These are phyloP conservation scores for Candida krabiensis DNA, from an alignment of 805 yeast species.

Conservation along the genomic window DNA sequence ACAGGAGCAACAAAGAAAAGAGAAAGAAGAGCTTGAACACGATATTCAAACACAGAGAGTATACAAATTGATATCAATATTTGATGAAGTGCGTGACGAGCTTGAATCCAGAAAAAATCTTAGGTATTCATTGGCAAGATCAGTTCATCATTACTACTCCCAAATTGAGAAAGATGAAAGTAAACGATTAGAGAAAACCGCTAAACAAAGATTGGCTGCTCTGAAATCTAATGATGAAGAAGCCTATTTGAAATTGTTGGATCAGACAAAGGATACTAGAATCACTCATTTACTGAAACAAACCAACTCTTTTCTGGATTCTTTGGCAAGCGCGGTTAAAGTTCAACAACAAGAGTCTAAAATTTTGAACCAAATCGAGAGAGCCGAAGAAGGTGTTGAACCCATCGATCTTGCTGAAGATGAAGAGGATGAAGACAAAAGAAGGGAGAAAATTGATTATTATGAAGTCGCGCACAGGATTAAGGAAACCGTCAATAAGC, in stretches of 20 bases:
- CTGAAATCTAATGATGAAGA: slow-evolving; percentile 87
- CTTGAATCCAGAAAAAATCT: slow-evolving; percentile 31
- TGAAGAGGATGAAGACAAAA: slow-evolving; percentile 46
- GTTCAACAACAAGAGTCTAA: slow-evolving; percentile 66
- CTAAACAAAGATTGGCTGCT: slow-evolving; percentile 86
- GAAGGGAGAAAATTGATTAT: slow-evolving; percentile 69
- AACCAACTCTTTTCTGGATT: slow-evolving; percentile 74
- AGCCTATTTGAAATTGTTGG: slow-evolving; percentile 78
- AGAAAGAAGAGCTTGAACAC: slow-evolving; percentile 52
- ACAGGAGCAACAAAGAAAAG: slow-evolving; percentile 68
- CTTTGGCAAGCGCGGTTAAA: slow-evolving; percentile 75
- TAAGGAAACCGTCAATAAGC: slow-evolving; percentile 63
- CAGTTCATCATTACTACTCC: slow-evolving; percentile 49
- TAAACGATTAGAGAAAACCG: slow-evolving; percentile 71
- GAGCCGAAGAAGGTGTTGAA: slow-evolving; percentile 21
- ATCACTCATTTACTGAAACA: slow-evolving; percentile 80
- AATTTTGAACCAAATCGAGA: slow-evolving; percentile 29
- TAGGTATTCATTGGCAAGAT: slow-evolving; percentile 33
- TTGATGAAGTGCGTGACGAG: slow-evolving; percentile 31
- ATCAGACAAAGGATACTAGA: slow-evolving; percentile 85
- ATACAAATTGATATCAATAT: slow-evolving; percentile 34
- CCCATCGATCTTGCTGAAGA: slow-evolving; percentile 11
- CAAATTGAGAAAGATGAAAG: slow-evolving; percentile 72
- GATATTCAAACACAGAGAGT: slow-evolving; percentile 52
- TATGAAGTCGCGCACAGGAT: slow-evolving; percentile 80